A percentile compares a stretch with the other conserved stretches of the same genome.
Evolutionary conservation across 2,329 filamentous ascomycete genomes (phyloP).

Genomic region (Leptographium lundbergii): DNA sequence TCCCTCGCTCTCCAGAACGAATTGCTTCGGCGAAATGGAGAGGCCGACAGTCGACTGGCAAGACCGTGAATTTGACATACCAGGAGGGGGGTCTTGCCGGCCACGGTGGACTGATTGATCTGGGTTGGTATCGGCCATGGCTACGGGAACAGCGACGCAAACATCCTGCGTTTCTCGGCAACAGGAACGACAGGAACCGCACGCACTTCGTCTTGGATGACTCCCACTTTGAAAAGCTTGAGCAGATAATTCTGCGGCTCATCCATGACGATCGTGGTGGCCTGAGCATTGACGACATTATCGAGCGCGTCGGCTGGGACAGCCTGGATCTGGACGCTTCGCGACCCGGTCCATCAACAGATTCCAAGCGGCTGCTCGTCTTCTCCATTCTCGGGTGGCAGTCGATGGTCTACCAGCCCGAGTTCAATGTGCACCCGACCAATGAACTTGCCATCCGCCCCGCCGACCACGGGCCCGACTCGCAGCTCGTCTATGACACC

Average conservation of each 20-base stretch:
- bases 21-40: background rate
- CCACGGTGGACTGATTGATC: background rate
- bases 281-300: background rate
- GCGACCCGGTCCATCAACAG: background rate
- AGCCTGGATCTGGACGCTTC: background rate
- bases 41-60: background rate
- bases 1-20: background rate
- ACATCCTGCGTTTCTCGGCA: background rate
- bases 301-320: background rate
- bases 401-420: background rate
- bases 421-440: background rate
- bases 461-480: background rate
- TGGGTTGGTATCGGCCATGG: background rate
- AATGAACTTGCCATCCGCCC: no score
- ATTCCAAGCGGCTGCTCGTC: background rate
- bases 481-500: background rate
- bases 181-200: background rate
- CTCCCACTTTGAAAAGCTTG: background rate
- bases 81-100: no score
- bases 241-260: background rate
- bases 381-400: background rate
- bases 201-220: background rate
- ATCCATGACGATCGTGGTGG: background rate
- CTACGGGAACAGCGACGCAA: background rate
- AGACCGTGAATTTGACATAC: background rate